Evolutionary conservation across 1,284 basidiomycete genomes (phyloP).

Genomic region (Thecaphora frezii): DNA sequence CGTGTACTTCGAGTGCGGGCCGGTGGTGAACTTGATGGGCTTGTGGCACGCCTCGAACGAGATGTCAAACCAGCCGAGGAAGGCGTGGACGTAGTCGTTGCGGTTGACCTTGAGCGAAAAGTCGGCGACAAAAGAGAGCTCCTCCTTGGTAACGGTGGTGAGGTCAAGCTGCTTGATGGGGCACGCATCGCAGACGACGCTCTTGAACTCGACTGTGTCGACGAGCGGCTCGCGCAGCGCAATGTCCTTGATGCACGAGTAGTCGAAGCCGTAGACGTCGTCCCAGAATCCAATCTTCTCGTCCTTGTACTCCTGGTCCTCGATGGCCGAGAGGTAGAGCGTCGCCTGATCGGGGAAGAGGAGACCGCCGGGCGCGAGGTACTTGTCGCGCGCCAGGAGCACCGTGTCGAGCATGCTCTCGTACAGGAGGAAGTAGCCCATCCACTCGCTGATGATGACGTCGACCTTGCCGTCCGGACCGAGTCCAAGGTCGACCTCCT

Average conservation of each 20-base stretch:
- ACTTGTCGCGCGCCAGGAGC: slow-evolving; percentile 92
- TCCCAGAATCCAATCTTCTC: slow-evolving; percentile 98
- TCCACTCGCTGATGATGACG: slow-evolving; percentile 99
- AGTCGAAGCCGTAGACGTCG: slow-evolving; percentile 99
- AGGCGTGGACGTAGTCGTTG: slow-evolving; percentile 94
- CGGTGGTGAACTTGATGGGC: slow-evolving; percentile 69
- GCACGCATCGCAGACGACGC: slow-evolving; percentile 57
- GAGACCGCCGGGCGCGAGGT: slow-evolving; percentile 78
- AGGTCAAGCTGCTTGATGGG: slow-evolving; percentile 70
- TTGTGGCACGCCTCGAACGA: slow-evolving; percentile 95
- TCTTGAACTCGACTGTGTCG: slow-evolving; percentile 74
- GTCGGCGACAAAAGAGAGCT: slow-evolving; percentile 79
- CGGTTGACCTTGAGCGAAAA: slow-evolving; percentile 83
- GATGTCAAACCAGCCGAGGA: slow-evolving; percentile 99
- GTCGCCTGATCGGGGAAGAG: slow-evolving; percentile 96
- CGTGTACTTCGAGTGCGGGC: slow-evolving; percentile 57
- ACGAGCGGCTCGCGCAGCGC: slow-evolving; percentile 94
- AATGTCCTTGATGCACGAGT: slow-evolving; percentile 99
- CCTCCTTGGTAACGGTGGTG: slow-evolving; percentile 89
- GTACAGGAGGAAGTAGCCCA: slow-evolving; percentile 80
- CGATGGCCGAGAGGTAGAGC: slow-evolving; percentile 92
- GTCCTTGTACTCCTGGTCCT: slow-evolving; percentile 99
- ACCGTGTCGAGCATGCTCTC: slow-evolving; percentile 99
- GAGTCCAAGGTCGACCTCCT: slow-evolving; percentile 70
- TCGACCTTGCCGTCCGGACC: slow-evolving; percentile 64